A percentile compares a stretch with the other conserved stretches of the same genome.
Conservation (phyloP, 495 filamentous ascomycete species). For the Xylaria castorea region DNA sequence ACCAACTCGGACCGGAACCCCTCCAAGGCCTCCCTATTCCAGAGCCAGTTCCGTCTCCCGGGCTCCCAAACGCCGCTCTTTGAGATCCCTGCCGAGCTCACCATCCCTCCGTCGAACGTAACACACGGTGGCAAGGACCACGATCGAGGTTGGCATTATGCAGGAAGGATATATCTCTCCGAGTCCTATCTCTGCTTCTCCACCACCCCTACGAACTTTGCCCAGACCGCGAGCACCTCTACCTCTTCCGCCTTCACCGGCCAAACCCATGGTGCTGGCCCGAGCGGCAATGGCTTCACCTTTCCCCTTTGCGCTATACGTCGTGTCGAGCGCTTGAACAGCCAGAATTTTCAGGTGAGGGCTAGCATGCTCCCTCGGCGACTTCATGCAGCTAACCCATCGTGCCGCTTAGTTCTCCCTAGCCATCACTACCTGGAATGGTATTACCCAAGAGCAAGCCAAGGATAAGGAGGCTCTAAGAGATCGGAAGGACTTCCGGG, state of each 20-base stretch:
- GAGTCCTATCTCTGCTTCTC: constrained; percentile 96
- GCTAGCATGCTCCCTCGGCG: neutral
- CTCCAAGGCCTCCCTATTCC: constrained; percentile 91
- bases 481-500: constrained; percentile 60
- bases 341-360: constrained; percentile 74
- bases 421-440: constrained; percentile 96
- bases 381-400: constrained; percentile 12
- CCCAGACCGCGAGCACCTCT: constrained; percentile 74
- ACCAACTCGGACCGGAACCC: constrained; percentile 75
- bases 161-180: constrained; percentile 91
- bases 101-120: constrained; percentile 70
- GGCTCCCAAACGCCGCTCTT: constrained; percentile 89
- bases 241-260: constrained; percentile 82
- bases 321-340: constrained; percentile 89
- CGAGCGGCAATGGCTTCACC: constrained; percentile 96
- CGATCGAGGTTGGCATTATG: constrained; percentile 81
- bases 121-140: constrained; percentile 67
- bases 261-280: constrained; percentile 86
- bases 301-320: constrained; percentile 92
- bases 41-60: constrained; percentile 94
- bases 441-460: constrained; percentile 59
- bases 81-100: constrained; percentile 94
- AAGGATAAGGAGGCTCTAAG: constrained; percentile 53
- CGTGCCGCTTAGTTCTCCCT: constrained; percentile 72
- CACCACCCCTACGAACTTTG: constrained; percentile 87